Conservation (phyloP, 2,329 filamentous ascomycete genomes). For the Botryosphaeria agaves region DNA sequence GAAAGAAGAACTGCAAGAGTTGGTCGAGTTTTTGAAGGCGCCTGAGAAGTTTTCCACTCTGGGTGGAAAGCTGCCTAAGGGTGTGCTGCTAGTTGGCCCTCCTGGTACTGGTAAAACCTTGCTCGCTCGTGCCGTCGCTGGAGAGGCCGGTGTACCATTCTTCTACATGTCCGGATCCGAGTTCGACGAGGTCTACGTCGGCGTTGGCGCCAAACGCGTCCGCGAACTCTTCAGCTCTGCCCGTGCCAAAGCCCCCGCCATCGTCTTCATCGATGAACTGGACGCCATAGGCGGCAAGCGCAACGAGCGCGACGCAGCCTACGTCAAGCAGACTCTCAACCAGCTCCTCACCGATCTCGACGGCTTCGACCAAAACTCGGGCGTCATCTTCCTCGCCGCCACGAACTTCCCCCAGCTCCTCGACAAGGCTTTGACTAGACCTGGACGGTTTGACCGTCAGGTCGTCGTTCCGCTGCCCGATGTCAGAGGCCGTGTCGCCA, state of each 20-base stretch:
- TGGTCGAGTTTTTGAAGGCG: constrained; percentile 90
- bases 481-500: constrained; percentile 80
- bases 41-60: constrained; percentile 87
- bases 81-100: constrained; percentile 84
- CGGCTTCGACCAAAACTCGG: constrained; percentile 86
- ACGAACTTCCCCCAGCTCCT: constrained; percentile 92
- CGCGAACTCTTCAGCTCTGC: constrained; percentile 80
- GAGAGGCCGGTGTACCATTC: constrained; percentile 93
- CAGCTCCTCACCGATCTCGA: constrained; percentile 94
- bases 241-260: constrained; percentile 71
- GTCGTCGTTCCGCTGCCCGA: constrained; percentile 80
- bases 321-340: constrained; percentile 94
- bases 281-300: constrained; percentile 90
- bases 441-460: constrained; percentile 89
- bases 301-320: constrained; percentile 81
- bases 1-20: constrained; percentile 92
- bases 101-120: constrained; percentile 97
- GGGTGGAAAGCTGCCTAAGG: constrained; percentile 91
- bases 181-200: constrained; percentile 96
- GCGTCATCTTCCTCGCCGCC: constrained; percentile 88
- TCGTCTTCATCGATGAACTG: constrained; percentile 89
- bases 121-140: constrained; percentile 84
- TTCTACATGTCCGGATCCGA: constrained; percentile 99
- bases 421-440: constrained; percentile 85
- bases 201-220: constrained; percentile 89